Conservation (phyloP, 2,329 filamentous ascomycete genomes). For the Endothia cerciana region DNA sequence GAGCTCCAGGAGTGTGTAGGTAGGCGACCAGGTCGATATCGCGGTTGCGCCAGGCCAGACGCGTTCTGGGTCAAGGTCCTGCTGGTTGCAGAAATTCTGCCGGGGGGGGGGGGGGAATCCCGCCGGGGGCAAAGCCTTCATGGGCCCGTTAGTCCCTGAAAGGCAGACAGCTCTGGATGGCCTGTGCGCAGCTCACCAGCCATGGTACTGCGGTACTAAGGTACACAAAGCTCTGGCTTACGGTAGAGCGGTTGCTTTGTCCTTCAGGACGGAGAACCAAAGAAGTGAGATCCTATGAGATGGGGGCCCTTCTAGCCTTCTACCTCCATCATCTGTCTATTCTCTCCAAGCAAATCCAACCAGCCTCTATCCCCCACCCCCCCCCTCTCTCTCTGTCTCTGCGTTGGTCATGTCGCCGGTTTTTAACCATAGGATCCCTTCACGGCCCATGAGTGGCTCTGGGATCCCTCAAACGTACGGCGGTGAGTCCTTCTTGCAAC, state of each 20-base stretch:
- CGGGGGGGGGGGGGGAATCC: too few relatives aligned
- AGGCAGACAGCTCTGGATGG: neutral
- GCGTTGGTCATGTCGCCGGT: conserved; percentile 33
- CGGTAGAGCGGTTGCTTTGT: too few relatives aligned
- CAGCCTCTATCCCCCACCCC: neutral
- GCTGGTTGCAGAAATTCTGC: conserved; percentile 35
- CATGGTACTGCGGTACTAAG: neutral
- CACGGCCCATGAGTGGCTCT: conserved; percentile 31
- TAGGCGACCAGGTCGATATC: conserved; percentile 13
- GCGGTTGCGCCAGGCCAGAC: conserved; percentile 17
- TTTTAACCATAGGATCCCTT: conserved; percentile 38
- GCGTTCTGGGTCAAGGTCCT: conserved; percentile 14
- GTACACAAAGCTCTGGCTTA: too few relatives aligned
- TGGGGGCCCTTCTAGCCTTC: neutral
- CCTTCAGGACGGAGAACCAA: too few relatives aligned
- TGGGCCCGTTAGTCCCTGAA: conserved; percentile 7
- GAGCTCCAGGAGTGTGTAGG: conserved; percentile 13
- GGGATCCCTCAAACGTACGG: conserved; percentile 32
- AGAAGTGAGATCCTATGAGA: too few relatives aligned
- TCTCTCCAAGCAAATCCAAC: too few relatives aligned
- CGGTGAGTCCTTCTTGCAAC: conserved; percentile 31
- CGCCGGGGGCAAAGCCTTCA: too few relatives aligned
- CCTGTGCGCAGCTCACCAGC: neutral
- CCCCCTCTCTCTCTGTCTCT: neutral
- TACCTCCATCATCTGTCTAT: too few relatives aligned